Evolutionary conservation across 2,329 filamentous ascomycete genomes (phyloP), one percentile per base, ranked within the genome.

Genomic region (Botryotinia globosa): DNA sequence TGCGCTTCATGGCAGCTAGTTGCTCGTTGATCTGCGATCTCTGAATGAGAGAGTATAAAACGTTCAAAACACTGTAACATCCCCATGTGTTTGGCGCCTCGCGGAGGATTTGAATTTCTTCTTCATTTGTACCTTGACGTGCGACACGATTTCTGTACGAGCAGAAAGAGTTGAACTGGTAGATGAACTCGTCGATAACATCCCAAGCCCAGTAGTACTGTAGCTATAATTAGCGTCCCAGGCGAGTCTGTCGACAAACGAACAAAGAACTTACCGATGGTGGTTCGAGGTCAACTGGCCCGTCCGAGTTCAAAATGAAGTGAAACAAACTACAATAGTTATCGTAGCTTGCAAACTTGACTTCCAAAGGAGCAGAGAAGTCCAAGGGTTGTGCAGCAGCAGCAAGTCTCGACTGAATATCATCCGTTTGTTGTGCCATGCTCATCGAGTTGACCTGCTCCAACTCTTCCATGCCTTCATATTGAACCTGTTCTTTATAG

Each of bases 171-270:
- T 99, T 98, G 88, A 99, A 99, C 84, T 99, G 96, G 87, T 99
- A 99, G 85, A 99, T 98, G 87, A 99, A 99, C 85, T 99, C 96
- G 84, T 99, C 96, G 85, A 99, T 98, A 78, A 98, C 95, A 83
- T 99, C 96, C 96, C 96, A 99, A 59, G 96, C 96, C 96, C 96
- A 99, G 87, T 95, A 98, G 86, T 97, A 97, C 94, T 98, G 82
- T 62, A 65, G 71, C 58, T 67, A 48, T 45, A 72, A 61, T 77
- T 71, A 79, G 81, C 59, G 78, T 70, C 51, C 32, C n/a, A 32
- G 39, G 54, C 51, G n/a, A 56, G 14, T 29, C 22, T 54, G 20
- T 37, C 37, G 59, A 34, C 7, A 29, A 68, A 58, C 56, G 29
- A 73, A 48, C 68, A 68, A 56, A 71, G 61, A 74, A 88, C 93